These are phyloP conservation scores for Penicillium fuscoglaucum DNA, from an alignment of 2,329 filamentous ascomycete genomes.

Conservation along the genomic window DNA sequence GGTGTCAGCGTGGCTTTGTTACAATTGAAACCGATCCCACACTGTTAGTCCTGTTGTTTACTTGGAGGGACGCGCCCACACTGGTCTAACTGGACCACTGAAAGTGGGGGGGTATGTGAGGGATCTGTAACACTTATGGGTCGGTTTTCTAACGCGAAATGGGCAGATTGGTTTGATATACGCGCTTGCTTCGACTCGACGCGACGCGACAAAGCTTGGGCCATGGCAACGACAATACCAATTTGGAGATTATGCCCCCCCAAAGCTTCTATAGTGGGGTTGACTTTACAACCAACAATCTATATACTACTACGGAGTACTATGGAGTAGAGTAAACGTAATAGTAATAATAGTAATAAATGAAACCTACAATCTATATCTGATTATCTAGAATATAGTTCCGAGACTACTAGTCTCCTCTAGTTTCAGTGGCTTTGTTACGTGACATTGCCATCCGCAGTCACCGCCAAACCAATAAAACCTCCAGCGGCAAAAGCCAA, in stretches of 20 bases:
- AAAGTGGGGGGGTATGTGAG: slow-evolving; percentile 9
- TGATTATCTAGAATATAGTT: background rate
- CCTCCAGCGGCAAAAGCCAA: slow-evolving; percentile 4
- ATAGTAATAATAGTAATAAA: background rate
- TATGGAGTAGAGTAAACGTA: too few relatives aligned
- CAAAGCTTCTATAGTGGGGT: slow-evolving; percentile 8
- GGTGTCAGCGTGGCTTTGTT: slow-evolving; percentile 11
- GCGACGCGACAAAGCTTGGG: slow-evolving; percentile 21
- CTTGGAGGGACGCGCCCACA: slow-evolving; percentile 5
- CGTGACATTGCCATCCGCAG: slow-evolving; percentile 5
- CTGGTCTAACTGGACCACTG: background rate
- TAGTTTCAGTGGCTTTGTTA: background rate
- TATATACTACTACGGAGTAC: background rate
- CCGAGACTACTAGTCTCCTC: background rate
- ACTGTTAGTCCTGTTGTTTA: slow-evolving; percentile 2
- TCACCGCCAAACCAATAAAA: slow-evolving; percentile 10
- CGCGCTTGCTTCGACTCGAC: slow-evolving; percentile 21
- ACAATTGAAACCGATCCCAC: slow-evolving; percentile 2
- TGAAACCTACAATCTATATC: background rate
- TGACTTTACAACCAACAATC: background rate
- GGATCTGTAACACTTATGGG: background rate
- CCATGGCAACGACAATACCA: slow-evolving; percentile 20
- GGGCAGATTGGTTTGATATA: background rate
- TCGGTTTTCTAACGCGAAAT: slow-evolving; percentile 7
- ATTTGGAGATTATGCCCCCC: slow-evolving; percentile 12